Evolutionary conservation across 129 eudicot genomes (phyloP), one percentile per base, ranked within the genome.

Genomic region (Ambrosia artemisiifolia): DNA sequence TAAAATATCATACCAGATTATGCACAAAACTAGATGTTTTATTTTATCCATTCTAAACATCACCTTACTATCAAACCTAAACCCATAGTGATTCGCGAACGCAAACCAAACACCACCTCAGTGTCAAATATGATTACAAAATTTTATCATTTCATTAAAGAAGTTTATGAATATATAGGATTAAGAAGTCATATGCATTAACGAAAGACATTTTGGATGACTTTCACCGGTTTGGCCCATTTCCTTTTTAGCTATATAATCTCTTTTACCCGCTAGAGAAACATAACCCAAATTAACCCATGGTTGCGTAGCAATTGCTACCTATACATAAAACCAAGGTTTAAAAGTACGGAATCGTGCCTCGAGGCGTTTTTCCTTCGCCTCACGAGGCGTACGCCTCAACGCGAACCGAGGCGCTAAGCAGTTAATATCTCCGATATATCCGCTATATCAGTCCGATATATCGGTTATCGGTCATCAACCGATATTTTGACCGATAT

Each of bases 221-320:
- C 7, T 60, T 13, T 60, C 18, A 6, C 43, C 43, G 14, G 36
- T 16, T 63, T 63, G 14, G 14, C 28, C 1, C 44, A 32, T 34
- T 33, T 59, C 34, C 42, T 5, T 13, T 62, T 62, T 35, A 33
- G 12, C 43, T 33, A 19, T 33, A 33, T 3, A 5, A 13, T 62
- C n/a, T 62, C 7, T 57, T 33, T 62, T 13, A 4, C 40, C 44
- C 1, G 28, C 4, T 34, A 5, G 44, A 34, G 67, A 16, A 54
- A 34, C 6, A 62, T 14, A 62, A 62, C 30, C 68, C 46, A 63
- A 35, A 63, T n/a, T 12, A 35, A 63, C 46, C 48, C 68, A 61
- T 13, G 35, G 68, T 63, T 16, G 17, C 1, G 32, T 36, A 34
- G 2, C 38, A 63, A 63, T 4, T n/a, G 11, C 36, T 32, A 33